Conservation (phyloP, 2,329 filamentous ascomycete genomes). For the Fusarium devonianum region DNA sequence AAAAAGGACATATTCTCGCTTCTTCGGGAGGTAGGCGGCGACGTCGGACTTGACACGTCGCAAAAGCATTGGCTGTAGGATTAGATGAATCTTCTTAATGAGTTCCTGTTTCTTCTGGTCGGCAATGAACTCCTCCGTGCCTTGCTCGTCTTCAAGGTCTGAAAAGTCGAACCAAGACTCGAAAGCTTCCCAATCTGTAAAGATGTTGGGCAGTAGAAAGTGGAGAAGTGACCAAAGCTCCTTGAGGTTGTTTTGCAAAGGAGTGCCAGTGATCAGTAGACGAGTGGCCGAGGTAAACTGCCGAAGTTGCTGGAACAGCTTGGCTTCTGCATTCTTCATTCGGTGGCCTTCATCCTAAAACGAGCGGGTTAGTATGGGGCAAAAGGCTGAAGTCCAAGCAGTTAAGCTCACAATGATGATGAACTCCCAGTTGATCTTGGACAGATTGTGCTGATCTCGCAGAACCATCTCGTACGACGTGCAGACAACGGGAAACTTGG, state of each 20-base stretch:
- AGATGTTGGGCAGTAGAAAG: conserved; percentile 90
- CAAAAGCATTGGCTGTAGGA: conserved; percentile 89
- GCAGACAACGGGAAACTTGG: conserved; percentile 87
- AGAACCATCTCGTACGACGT: conserved; percentile 98
- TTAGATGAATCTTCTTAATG: conserved; percentile 82
- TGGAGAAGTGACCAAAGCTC: conserved; percentile 96
- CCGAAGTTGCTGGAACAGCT: conserved; percentile 86
- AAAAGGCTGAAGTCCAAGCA: rapidly evolving
- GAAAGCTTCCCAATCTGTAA: conserved; percentile 91
- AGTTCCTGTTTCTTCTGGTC: conserved; percentile 68
- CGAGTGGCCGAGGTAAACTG: conserved; percentile 90
- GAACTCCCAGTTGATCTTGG: conserved; percentile 92
- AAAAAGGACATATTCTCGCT: conserved; percentile 94
- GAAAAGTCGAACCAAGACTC: conserved; percentile 98
- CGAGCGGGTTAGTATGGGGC: conserved; percentile 27
- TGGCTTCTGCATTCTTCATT: conserved; percentile 95
- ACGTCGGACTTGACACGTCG: conserved; percentile 93
- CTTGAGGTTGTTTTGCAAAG: conserved; percentile 92
- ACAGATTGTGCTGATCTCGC: conserved; percentile 82
- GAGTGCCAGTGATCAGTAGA: conserved; percentile 92
- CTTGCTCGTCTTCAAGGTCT: conserved; percentile 82
- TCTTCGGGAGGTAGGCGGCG: conserved; percentile 88
- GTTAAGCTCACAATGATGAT: conserved; percentile 90
- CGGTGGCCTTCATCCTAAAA: conserved; percentile 88
- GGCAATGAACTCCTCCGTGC: conserved; percentile 78